phyloP scores from a whole-genome alignment of 805 yeast genomes.

The Lipomyces japonicus region DNA sequence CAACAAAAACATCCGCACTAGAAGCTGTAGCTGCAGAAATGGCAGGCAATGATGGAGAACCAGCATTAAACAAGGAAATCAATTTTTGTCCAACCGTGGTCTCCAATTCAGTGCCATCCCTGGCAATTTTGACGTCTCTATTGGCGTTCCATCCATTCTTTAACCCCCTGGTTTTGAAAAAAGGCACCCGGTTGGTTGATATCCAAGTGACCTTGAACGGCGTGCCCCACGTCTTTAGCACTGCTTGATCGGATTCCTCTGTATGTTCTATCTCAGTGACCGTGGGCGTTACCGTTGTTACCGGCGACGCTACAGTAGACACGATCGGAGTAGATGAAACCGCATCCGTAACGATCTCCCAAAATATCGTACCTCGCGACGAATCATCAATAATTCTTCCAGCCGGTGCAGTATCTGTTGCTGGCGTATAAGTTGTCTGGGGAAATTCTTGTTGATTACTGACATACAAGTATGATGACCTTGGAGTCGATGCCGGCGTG shows the following conservation, averaged over 20 bases:
- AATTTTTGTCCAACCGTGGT: slow-evolving; percentile 37
- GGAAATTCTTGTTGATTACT: slow-evolving; percentile 12
- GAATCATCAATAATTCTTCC: slow-evolving; percentile 39
- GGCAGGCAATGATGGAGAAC: background rate
- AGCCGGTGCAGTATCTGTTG: slow-evolving; percentile 32
- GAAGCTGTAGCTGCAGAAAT: background rate
- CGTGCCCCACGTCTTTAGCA: slow-evolving; percentile 36
- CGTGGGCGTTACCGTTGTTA: background rate
- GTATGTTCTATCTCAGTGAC: background rate
- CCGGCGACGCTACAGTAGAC: background rate
- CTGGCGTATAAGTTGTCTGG: slow-evolving; percentile 29
- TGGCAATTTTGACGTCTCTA: slow-evolving; percentile 43
- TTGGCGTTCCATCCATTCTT: slow-evolving; percentile 39
- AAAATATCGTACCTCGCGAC: slow-evolving; percentile 39
- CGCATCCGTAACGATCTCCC: slow-evolving; percentile 36
- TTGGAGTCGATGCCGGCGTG: background rate
- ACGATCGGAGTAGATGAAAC: background rate
- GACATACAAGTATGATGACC: slow-evolving; percentile 1
- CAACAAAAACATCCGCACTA: background rate
- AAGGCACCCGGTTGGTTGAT: slow-evolving; percentile 35
- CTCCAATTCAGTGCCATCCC: slow-evolving; percentile 45
- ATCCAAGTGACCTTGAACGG: slow-evolving; percentile 42
- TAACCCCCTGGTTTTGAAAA: slow-evolving; percentile 36
- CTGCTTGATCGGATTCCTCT: slow-evolving; percentile 16
- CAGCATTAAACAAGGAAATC: slow-evolving; percentile 32